Percentiles rank a stretch among this genome's conserved stretches.
These are phyloP conservation scores for Urochloa ruziziensis DNA, from an alignment of 176 grass and related monocot genomes.

Conservation along the genomic window DNA sequence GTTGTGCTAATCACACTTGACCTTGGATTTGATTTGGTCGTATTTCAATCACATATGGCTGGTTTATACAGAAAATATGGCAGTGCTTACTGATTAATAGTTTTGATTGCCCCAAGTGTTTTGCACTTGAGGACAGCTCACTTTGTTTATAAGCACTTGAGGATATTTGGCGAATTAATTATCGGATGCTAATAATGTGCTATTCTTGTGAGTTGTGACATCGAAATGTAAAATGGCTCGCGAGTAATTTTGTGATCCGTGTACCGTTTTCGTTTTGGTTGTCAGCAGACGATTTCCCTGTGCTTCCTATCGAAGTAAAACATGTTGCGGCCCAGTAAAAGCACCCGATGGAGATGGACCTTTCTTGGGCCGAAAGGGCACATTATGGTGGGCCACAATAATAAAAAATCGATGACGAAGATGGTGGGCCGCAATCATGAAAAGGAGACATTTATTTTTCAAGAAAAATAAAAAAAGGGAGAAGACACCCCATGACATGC, in stretches of 20 bases:
- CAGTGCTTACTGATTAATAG: neutral
- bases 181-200: neutral
- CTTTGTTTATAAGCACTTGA: neutral
- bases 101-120: neutral
- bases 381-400: neutral
- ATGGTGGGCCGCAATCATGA: too few relatives aligned
- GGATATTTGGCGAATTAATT: neutral
- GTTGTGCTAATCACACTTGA: neutral
- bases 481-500: too few relatives aligned
- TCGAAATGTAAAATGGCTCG: neutral
- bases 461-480: too few relatives aligned
- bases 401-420: too few relatives aligned
- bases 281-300: neutral
- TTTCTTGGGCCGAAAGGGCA: neutral
- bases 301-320: conserved; percentile 23
- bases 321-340: neutral
- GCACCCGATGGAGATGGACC: neutral
- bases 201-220: too few relatives aligned
- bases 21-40: neutral
- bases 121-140: neutral
- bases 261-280: neutral
- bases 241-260: neutral
- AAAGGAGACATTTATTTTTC: neutral
- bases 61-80: neutral
- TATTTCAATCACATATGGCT: neutral